Percentiles rank a stretch among this genome's conserved stretches.
Conservation (phyloP, 495 filamentous ascomycete species). For the Talaromyces ruber region DNA sequence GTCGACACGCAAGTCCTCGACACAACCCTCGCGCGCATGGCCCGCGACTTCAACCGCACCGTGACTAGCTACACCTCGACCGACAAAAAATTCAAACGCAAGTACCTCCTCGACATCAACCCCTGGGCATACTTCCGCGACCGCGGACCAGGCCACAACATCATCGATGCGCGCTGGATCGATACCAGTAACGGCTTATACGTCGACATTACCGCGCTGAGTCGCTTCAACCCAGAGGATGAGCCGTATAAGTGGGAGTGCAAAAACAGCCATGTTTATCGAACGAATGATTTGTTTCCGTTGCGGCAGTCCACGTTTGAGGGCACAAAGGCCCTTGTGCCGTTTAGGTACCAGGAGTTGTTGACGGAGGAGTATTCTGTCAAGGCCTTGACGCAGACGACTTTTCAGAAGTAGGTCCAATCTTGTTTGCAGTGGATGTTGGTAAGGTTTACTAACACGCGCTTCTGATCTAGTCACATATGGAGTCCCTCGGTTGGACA, state of each 20-base stretch:
- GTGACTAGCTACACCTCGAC: conserved; percentile 46
- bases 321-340: conserved; percentile 50
- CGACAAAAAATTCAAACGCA: conserved; percentile 26
- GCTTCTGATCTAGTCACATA: conserved; percentile 23
- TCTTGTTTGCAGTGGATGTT: background rate
- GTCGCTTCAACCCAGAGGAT: conserved; percentile 51
- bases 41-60: conserved; percentile 55
- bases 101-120: conserved; percentile 74
- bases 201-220: conserved; percentile 81
- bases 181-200: conserved; percentile 69
- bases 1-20: conserved; percentile 73
- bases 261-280: conserved; percentile 73
- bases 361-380: conserved; percentile 50
- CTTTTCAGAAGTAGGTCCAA: conserved; percentile 45
- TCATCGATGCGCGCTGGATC: conserved; percentile 84
- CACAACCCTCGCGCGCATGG: conserved; percentile 53
- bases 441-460: conserved; percentile 6
- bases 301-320: conserved; percentile 52
- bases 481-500: conserved; percentile 22
- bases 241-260: conserved; percentile 65
- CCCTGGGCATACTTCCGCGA: conserved; percentile 52
- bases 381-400: conserved; percentile 39
- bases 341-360: conserved; percentile 52
- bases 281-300: conserved; percentile 42
- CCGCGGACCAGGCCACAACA: conserved; percentile 60